Conservation (phyloP, 2,329 filamentous ascomycete genomes). For the Xylaria sp. region DNA sequence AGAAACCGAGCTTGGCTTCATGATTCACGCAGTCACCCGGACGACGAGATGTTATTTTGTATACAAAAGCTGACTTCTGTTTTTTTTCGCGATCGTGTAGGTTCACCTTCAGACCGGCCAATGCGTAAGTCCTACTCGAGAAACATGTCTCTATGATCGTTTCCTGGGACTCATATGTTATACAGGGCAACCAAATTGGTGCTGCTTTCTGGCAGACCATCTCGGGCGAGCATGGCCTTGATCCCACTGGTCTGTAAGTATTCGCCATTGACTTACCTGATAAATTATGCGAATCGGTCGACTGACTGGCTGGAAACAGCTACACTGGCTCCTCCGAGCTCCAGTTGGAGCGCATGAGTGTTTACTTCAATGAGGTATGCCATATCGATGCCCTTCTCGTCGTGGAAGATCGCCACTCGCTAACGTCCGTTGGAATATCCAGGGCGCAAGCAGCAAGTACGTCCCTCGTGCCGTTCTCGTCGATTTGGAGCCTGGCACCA, state of each 20-base stretch:
- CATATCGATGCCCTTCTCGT: neutral
- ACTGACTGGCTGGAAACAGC: slow-evolving; percentile 43
- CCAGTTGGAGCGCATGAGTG: slow-evolving; percentile 99
- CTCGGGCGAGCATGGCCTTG: slow-evolving; percentile 90
- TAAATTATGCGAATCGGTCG: neutral
- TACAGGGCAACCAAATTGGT: slow-evolving; percentile 99
- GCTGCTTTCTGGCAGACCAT: slow-evolving; percentile 98
- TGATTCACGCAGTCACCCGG: no score
- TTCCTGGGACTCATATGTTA: slow-evolving; percentile 30
- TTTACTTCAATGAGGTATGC: slow-evolving; percentile 84
- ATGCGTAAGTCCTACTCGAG: slow-evolving; percentile 65
- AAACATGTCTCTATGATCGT: slow-evolving; percentile 15
- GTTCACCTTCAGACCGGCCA: slow-evolving; percentile 99
- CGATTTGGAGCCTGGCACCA: slow-evolving; percentile 98
- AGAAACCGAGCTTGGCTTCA: slow-evolving; percentile 3
- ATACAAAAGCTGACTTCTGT: neutral
- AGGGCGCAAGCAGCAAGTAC: slow-evolving; percentile 98
- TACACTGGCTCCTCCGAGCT: slow-evolving; percentile 98
- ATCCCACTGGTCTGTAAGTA: slow-evolving; percentile 87
- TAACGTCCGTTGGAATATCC: slow-evolving; percentile 1
- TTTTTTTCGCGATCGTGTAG: slow-evolving; percentile 41
- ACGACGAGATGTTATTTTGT: neutral
- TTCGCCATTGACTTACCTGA: neutral
- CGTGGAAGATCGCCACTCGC: neutral
- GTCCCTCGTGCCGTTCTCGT: slow-evolving; percentile 98